Conservation (phyloP, 2,329 filamentous ascomycete species). For the Tolypocladium nubicola region DNA sequence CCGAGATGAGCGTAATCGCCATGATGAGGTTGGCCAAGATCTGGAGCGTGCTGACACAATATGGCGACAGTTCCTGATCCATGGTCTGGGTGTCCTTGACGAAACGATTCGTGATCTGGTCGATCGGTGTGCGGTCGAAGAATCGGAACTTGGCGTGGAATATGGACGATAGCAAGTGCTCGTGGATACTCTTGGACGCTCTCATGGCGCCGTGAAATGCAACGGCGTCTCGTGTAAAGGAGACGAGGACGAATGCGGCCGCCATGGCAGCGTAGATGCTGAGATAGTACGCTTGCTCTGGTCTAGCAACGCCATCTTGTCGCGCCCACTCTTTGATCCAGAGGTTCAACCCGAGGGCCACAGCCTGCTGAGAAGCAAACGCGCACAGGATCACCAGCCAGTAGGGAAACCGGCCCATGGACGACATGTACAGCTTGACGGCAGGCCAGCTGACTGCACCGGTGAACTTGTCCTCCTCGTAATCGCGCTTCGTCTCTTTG, state of each 20-base stretch:
- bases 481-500: not conserved
- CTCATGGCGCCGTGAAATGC: not conserved
- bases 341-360: not conserved
- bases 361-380: not conserved
- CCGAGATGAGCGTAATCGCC: not conserved
- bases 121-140: conserved; percentile 1
- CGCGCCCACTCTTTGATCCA: not conserved
- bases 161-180: conserved; percentile 1
- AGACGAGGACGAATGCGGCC: not conserved
- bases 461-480: not conserved
- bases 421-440: not conserved
- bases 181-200: conserved; percentile 1
- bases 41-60: not conserved
- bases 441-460: not conserved
- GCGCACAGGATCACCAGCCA: not conserved
- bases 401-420: not conserved
- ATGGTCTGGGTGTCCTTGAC: conserved; percentile 1
- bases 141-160: conserved; percentile 4
- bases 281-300: not conserved
- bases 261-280: not conserved
- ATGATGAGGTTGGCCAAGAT: not conserved
- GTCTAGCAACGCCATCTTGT: not conserved
- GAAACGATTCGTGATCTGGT: conserved; percentile 1
- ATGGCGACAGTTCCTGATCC: not conserved
- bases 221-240: not conserved